Base-by-base conservation (phyloP, 805 yeast species). In the Lipomyces kockii region DNA sequence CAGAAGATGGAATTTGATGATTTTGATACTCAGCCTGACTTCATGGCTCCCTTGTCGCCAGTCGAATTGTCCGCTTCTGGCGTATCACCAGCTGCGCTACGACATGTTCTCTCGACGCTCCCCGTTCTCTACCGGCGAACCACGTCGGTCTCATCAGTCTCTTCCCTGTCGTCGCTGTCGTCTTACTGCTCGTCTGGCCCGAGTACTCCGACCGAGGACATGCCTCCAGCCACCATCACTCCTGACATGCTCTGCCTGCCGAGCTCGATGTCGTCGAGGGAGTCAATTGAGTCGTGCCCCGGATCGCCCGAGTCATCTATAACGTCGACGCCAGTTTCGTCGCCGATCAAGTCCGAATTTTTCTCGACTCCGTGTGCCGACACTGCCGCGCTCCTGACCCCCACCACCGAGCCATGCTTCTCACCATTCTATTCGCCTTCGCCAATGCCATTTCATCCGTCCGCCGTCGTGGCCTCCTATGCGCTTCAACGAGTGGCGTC, bases 141-240 rank as follows among this genome's bases (percentile, higher is more conserved):
- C 2, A 25, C 61, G 9, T 59, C 65, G 14, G 12, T 56, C 25
- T 61, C 63, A 3, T 37, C 61, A 58, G 27, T 25, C 25, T 60
- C 63, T 4, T 54, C 60, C 6, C 46, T 64, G 35, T 51, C 66
- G 22, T 59, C 65, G 12, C 11, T 54, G 34, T 54, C 71, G 17
- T 68, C 71, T 7, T 67, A 39, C 59, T 63, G 53, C 35, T 51
- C 65, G 17, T 60, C 72, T 11, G 65, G 63, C 12, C 72, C 72
- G 25, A 58, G 62, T 27, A 65, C 70, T 17, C 67, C 72, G 9
- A 57, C 61, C 34, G 72, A 69, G 35, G 70, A 63, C 11, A 25
- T 63, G 11, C 58, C 70, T 8, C 70, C 67, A 14, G 53, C 68
- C 34, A 63, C 72, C 53, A 69, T 69, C 68, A 66, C 70, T 7